phyloP scores from a whole-genome alignment of 2,329 filamentous ascomycete species.

The Diaporthe vaccinii region DNA sequence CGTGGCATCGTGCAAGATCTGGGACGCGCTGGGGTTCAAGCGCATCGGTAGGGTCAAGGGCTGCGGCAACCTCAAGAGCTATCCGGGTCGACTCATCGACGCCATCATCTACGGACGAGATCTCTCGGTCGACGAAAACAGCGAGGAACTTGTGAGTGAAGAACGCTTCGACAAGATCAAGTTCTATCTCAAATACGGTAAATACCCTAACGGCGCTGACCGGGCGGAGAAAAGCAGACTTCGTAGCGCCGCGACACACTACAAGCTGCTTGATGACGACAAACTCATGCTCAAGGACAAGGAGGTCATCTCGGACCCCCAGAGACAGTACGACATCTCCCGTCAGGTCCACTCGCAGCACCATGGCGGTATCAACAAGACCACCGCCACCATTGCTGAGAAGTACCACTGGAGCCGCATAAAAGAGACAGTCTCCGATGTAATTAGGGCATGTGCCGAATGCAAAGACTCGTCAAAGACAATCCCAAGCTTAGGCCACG shows the following conservation, averaged over 20 bases:
- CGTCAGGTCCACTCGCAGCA: constrained; percentile 78
- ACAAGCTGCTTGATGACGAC: constrained; percentile 83
- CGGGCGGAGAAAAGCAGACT: constrained; percentile 95
- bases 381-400: constrained; percentile 92
- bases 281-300: constrained; percentile 98
- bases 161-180: constrained; percentile 99
- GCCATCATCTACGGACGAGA: constrained; percentile 84
- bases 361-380: constrained; percentile 98
- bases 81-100: constrained; percentile 78
- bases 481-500: constrained; percentile 11
- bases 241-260: constrained; percentile 93
- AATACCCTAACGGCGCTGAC: constrained; percentile 94
- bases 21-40: constrained; percentile 94
- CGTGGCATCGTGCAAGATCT: constrained; percentile 89
- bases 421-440: constrained; percentile 95
- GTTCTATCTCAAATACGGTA: constrained; percentile 94
- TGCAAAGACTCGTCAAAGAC: constrained; percentile 85
- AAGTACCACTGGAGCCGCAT: constrained; percentile 98
- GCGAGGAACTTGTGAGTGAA: constrained; percentile 89
- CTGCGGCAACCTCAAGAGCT: constrained; percentile 77
- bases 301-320: constrained; percentile 92
- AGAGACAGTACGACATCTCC: constrained; percentile 91
- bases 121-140: constrained; percentile 67
- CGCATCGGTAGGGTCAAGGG: constrained; percentile 86
- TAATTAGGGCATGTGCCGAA: constrained; percentile 90